Conservation (phyloP, 1,139 yeast genomes). For the Magnusiomyces paraingens region DNA sequence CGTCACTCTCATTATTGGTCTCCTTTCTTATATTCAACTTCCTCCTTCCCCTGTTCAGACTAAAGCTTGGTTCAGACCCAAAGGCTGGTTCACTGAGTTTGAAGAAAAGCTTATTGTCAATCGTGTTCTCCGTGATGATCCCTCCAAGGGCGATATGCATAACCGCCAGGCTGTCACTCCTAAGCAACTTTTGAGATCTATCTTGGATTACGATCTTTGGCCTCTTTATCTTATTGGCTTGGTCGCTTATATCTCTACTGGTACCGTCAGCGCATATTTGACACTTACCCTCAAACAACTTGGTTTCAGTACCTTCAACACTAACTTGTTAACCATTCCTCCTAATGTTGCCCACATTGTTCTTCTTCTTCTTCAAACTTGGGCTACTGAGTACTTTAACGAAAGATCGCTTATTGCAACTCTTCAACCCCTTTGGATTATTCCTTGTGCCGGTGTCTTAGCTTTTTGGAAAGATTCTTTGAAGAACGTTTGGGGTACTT, state of each 20-base stretch:
- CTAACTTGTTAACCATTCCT: conserved; percentile 52
- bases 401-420: conserved; percentile 30
- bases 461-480: conserved; percentile 47
- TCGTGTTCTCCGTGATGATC: conserved; percentile 56
- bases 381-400: conserved; percentile 44
- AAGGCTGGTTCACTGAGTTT: conserved; percentile 55
- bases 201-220: conserved; percentile 50
- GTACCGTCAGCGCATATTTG: conserved; percentile 43
- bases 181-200: conserved; percentile 36
- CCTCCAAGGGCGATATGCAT: conserved; percentile 60
- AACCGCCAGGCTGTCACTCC: conserved; percentile 49
- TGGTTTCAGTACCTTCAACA: conserved; percentile 51
- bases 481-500: conserved; percentile 46
- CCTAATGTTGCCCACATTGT: conserved; percentile 38
- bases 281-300: conserved; percentile 45
- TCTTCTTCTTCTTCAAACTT: conserved; percentile 30
- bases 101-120: conserved; percentile 58
- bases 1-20: conserved; percentile 45
- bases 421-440: conserved; percentile 32
- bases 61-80: conserved; percentile 42
- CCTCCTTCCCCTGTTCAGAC: conserved; percentile 54
- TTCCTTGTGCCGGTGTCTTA: conserved; percentile 40
- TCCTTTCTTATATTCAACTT: conserved; percentile 45
- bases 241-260: conserved; percentile 37
- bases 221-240: conserved; percentile 50